Evolutionary conservation across 441 rosid genomes (phyloP).

Genomic region (Eutrema salsugineum): DNA sequence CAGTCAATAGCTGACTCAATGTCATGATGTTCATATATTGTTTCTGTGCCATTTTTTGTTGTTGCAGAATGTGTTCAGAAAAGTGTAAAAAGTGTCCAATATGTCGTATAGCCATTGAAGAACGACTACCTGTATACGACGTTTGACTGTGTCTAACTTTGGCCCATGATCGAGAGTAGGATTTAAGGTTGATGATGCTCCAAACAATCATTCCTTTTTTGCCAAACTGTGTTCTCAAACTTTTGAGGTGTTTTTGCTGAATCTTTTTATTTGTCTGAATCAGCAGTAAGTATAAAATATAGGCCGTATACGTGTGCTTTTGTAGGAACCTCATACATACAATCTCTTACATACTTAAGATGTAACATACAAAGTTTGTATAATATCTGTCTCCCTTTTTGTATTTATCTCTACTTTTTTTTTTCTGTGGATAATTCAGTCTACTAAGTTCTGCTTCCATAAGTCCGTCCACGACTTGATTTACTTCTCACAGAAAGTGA

Average conservation of each 20-base stretch:
- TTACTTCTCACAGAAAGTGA: not conserved
- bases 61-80: conserved; percentile 78
- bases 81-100: conserved; percentile 92
- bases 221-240: not conserved
- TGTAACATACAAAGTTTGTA: conserved; percentile 24
- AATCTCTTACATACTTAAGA: not conserved
- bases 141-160: conserved; percentile 50
- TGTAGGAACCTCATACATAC: conserved; percentile 3
- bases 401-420: not conserved
- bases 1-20: not conserved
- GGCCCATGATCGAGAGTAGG: conserved; percentile 15
- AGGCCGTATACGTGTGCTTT: conserved; percentile 10
- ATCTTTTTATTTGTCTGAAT: conserved; percentile 29
- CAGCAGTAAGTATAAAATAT: conserved; percentile 26
- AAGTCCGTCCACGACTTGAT: not conserved
- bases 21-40: not conserved
- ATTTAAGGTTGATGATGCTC: conserved; percentile 26
- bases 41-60: not conserved
- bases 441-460: not conserved
- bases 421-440: not conserved
- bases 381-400: not conserved
- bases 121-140: conserved; percentile 86
- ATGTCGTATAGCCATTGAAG: conserved; percentile 71
- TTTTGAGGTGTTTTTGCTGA: conserved; percentile 31
- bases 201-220: conserved; percentile 14